These are phyloP conservation scores for Paecilomyces sp. DNA, from an alignment of 2,329 filamentous ascomycete species.

Conservation along the genomic window DNA sequence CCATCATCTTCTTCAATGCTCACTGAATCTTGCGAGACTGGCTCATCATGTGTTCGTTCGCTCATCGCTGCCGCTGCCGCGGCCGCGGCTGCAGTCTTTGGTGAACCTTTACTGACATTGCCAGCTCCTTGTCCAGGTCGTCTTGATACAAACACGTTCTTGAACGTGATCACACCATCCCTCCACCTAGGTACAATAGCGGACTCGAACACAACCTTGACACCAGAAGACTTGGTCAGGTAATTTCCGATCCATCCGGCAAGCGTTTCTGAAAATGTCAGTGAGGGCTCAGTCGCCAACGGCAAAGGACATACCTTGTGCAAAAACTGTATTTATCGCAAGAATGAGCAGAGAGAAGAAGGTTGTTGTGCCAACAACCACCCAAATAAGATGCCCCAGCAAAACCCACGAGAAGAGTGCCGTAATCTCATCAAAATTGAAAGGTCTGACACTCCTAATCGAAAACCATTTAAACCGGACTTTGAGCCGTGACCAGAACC, in stretches of 20 bases:
- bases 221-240: slow-evolving; percentile 82
- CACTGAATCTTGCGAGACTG: slow-evolving; percentile 15
- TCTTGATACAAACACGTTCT: slow-evolving; percentile 91
- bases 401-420: slow-evolving; percentile 95
- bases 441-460: slow-evolving; percentile 85
- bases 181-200: slow-evolving; percentile 96
- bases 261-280: slow-evolving; percentile 62
- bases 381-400: slow-evolving; percentile 87
- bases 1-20: slow-evolving; percentile 66
- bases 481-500: slow-evolving; percentile 83
- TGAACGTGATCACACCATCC: slow-evolving; percentile 90
- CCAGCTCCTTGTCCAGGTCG: slow-evolving; percentile 74
- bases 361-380: slow-evolving; percentile 92
- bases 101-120: slow-evolving; percentile 87
- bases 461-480: slow-evolving; percentile 98
- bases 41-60: slow-evolving; percentile 35
- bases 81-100: slow-evolving; percentile 72
- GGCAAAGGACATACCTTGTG: slow-evolving; percentile 60
- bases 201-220: slow-evolving; percentile 94
- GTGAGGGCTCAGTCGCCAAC: slow-evolving; percentile 1
- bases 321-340: slow-evolving; percentile 90
- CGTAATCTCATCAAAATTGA: slow-evolving; percentile 93
- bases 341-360: slow-evolving; percentile 91
- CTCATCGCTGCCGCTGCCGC: slow-evolving; percentile 63
- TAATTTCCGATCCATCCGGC: slow-evolving; percentile 94